Evolutionary conservation across 495 filamentous ascomycete genomes (phyloP), one percentile per base, ranked within the genome.

Genomic region (Cercophora samala): DNA sequence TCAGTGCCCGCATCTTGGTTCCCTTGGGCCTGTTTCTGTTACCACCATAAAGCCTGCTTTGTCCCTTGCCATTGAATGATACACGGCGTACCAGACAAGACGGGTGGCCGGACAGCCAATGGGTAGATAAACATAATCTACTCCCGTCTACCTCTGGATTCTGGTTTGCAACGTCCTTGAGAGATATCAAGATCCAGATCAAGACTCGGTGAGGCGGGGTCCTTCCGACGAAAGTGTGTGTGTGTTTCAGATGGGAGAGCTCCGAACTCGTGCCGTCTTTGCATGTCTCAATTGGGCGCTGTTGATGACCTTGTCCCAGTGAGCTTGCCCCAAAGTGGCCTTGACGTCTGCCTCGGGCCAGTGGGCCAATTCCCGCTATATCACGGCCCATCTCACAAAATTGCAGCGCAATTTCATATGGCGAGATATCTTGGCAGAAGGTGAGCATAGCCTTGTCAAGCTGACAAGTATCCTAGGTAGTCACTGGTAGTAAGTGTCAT

Each of bases 41-140:
- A n/a, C 58, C 19, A 60, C 58, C 58, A 60, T 60, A 60, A 60
- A 60, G 58, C 58, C 58, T 60, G 58, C 6, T 60, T 60, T 26
- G 58, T 32, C 58, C 58, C 58, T 17, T 60, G 58, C 26, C n/a
- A n/a, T n/a, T n/a, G n/a, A 32, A 29, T 29, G 22, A 58, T 58
- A 58, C 54, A 58, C 54, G 19, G 15, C 23, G 19, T 58, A 58
- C 54, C 19, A 24, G 6, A 23, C 18, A 19, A 9, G n/a, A 46
- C 37, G 37, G 37, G 15, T 13, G 37, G 37, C 37, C 37, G 37
- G 37, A 17, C 37, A 46, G 37, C 37, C 37, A 46, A 46, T 46
- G 37, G 13, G 37, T 46, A 2, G 37, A 46, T 9, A 8, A 46
- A 46, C 54, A 56, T 23, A 56, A 8, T 18, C 0, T 54, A 29